Evolutionary conservation across 1,139 yeast genomes (phyloP), one percentile per base, ranked within the genome.

Genomic region (Nakaseomyces sp.): DNA sequence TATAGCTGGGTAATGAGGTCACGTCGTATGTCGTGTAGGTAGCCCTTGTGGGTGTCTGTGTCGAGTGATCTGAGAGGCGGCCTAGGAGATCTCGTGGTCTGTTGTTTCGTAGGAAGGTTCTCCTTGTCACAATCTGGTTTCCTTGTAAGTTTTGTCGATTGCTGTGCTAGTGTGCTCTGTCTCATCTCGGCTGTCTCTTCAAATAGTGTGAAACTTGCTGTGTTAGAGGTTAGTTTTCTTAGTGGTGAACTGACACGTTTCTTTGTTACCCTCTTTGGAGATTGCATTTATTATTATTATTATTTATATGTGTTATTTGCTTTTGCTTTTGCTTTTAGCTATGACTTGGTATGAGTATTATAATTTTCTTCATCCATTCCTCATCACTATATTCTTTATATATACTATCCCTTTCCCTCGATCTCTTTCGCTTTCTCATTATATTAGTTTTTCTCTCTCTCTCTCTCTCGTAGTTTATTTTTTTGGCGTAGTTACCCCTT

Each of bases 21-120:
- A 20, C 38, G 26, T 22, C 38, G 38, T 22, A 35, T 20, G 38
- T 35, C 38, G 38, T 35, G 38, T 18, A 35, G 8, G 38, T 35
- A 35, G 17, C 38, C 38, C 38, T 22, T 13, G 38, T 35, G 38
- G 12, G 28, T 35, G 4, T 6, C 17, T 6, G 38, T 20, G 38
- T 35, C 38, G 1, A 35, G 38, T 9, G 38, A 9, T 28, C 38
- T 13, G 6, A 35, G 38, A 9, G 38, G 37, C n/a, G 5, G 37
- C 9, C 25, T 19, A 5, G 24, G 33, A 7, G 33, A 6, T 16
- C 6, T 17, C 19, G 18, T 7, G 19, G 25, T 13, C 10, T 16
- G 33, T 2, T 18, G 36, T 17, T 32, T 32, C 13, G 20, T 17
- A 4, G 36, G 24, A 8, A 22, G 20, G 36, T 32, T 32, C 36